A percentile compares a stretch with the other conserved stretches of the same genome.
These are phyloP conservation scores for Galium porrigens DNA, from an alignment of 305 asterid genomes.

Conservation along the genomic window DNA sequence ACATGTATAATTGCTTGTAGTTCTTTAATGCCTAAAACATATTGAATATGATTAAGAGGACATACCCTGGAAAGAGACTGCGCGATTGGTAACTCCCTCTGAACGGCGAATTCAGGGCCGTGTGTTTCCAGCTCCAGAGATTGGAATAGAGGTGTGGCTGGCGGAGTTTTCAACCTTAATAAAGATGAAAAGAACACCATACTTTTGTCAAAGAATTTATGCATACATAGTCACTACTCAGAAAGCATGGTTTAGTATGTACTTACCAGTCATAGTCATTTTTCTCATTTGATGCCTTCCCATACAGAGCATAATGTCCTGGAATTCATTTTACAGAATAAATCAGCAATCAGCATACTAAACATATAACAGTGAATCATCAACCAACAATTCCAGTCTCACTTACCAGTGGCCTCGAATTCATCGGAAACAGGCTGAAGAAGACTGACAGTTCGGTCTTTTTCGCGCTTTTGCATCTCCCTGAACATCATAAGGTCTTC, in stretches of 20 bases:
- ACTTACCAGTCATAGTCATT: constrained; percentile 62
- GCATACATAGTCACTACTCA: not conserved
- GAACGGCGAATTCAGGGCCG: constrained; percentile 34
- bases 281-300: constrained; percentile 37
- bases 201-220: not conserved
- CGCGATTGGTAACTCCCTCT: constrained; percentile 43
- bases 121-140: constrained; percentile 73
- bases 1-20: not conserved
- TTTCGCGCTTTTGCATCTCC: constrained; percentile 44
- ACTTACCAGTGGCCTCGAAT: constrained; percentile 42
- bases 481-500: constrained; percentile 57
- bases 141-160: constrained; percentile 69
- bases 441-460: constrained; percentile 32
- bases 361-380: not conserved
- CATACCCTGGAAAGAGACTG: constrained; percentile 55
- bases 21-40: not conserved
- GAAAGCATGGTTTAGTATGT: not conserved
- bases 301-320: constrained; percentile 44
- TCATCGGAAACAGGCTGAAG: constrained; percentile 52
- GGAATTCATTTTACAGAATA: constrained; percentile 2
- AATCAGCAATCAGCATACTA: not conserved
- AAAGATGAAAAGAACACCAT: not conserved
- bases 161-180: constrained; percentile 66
- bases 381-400: not conserved
- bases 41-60: not conserved